A percentile compares a stretch with the other conserved stretches of the same genome.
phyloP scores from a whole-genome alignment of 805 yeast species.

The Kluyveromyces starmeri region DNA sequence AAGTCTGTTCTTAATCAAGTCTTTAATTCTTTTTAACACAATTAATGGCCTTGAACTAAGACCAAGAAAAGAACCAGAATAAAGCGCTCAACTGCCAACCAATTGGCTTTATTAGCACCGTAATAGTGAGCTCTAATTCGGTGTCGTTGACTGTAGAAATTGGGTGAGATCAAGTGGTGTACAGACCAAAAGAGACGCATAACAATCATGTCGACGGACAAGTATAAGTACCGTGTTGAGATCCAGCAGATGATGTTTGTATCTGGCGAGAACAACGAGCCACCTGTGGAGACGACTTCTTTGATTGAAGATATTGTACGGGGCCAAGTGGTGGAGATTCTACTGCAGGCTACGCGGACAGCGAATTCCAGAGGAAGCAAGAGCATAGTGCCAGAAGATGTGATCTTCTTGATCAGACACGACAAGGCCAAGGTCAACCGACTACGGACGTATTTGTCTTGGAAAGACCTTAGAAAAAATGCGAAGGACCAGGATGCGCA shows the following conservation, averaged over 20 bases:
- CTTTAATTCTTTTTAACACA: no score
- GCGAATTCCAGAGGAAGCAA: slow-evolving; percentile 76
- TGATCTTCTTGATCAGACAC: slow-evolving; percentile 83
- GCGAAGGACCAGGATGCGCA: slow-evolving; percentile 61
- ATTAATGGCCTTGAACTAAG: no score
- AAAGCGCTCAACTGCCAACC: no score
- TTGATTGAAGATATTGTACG: slow-evolving; percentile 90
- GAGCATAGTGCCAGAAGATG: slow-evolving; percentile 84
- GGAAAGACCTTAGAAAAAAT: slow-evolving; percentile 93
- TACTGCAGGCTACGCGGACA: slow-evolving; percentile 65
- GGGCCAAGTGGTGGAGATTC: slow-evolving; percentile 85
- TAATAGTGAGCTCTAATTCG: no score
- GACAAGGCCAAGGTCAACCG: slow-evolving; percentile 92
- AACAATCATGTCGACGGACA: slow-evolving; percentile 28
- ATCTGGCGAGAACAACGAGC: slow-evolving; percentile 88
- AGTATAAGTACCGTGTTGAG: slow-evolving; percentile 77
- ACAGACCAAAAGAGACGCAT: no score
- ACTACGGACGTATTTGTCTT: slow-evolving; percentile 79
- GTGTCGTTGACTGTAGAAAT: no score
- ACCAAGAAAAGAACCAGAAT: no score
- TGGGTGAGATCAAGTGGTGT: no score
- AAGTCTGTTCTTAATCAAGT: no score
- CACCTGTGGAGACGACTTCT: slow-evolving; percentile 87
- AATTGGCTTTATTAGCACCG: no score
- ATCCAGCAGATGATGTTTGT: slow-evolving; percentile 99